These are phyloP conservation scores for Alternaria sp. DNA, from an alignment of 2,329 filamentous ascomycete species.

Conservation along the genomic window DNA sequence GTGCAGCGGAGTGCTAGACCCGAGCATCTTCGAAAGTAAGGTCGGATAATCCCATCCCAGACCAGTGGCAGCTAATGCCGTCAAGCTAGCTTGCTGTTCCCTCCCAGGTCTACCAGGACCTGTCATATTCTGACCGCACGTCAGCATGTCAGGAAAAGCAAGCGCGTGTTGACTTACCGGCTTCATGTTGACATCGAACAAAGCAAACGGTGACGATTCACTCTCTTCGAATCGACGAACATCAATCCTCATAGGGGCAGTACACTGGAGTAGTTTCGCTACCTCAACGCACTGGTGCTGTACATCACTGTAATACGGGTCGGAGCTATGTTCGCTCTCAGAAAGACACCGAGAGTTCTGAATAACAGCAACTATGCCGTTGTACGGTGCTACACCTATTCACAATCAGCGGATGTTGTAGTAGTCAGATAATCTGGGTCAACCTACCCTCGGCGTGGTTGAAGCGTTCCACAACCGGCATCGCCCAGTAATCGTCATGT, in stretches of 20 bases:
- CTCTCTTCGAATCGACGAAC: not conserved
- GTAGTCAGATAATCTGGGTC: too few species aligned
- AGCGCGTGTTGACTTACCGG: fast-evolving
- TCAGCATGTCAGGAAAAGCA: not conserved
- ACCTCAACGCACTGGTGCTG: not conserved
- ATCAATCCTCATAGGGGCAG: not conserved
- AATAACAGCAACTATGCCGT: not conserved
- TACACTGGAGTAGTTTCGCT: not conserved
- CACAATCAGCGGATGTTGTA: not conserved
- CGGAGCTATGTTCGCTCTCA: fast-evolving
- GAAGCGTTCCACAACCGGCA: too few species aligned
- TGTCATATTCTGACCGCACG: not conserved
- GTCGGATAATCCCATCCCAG: not conserved
- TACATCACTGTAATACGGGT: not conserved
- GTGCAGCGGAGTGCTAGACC: not conserved
- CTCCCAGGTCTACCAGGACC: not conserved
- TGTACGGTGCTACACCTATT: not conserved
- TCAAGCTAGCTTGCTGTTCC: not conserved
- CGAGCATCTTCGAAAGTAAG: not conserved
- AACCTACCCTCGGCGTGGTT: too few species aligned
- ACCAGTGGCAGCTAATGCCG: not conserved
- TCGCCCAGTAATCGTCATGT: too few species aligned
- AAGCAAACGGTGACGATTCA: not conserved
- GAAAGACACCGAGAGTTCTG: not conserved
- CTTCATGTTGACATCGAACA: not conserved